Conservation (phyloP, 495 filamentous ascomycete species). For the Talaromyces proteolyticus region DNA sequence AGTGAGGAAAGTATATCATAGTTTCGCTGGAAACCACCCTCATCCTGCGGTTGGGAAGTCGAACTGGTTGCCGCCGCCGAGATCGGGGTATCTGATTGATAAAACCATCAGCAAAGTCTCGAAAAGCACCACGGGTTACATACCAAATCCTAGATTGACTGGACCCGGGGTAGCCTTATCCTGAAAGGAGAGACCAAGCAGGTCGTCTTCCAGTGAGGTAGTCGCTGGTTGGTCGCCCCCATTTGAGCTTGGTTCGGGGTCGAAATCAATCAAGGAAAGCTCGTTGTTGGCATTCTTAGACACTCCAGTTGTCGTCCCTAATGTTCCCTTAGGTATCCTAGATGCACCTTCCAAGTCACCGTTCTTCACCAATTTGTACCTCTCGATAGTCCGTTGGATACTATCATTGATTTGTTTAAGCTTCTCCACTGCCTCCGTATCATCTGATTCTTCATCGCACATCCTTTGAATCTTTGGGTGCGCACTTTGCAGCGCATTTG, state of each 20-base stretch:
- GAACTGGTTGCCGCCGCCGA: constrained; percentile 1
- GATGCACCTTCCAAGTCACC: constrained; percentile 87
- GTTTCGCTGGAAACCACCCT: constrained; percentile 46
- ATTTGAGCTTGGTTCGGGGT: constrained; percentile 49
- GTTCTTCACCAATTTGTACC: constrained; percentile 91
- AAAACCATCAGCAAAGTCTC: background rate
- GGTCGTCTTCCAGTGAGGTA: constrained; percentile 54
- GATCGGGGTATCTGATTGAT: constrained; percentile 6
- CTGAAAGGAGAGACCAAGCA: constrained; percentile 63
- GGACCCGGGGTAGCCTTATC: constrained; percentile 67
- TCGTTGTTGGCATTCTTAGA: constrained; percentile 75
- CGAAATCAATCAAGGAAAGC: constrained; percentile 89
- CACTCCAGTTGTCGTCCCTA: constrained; percentile 65
- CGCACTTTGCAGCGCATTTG: constrained; percentile 84
- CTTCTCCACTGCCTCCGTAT: constrained; percentile 92
- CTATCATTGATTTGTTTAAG: constrained; percentile 96
- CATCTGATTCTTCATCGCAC: constrained; percentile 98
- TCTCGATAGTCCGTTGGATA: constrained; percentile 92
- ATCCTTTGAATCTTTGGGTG: constrained; percentile 99
- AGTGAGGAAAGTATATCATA: constrained; percentile 58
- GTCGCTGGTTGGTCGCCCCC: constrained; percentile 27
- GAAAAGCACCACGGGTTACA: constrained; percentile 44
- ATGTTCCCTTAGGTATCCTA: constrained; percentile 75
- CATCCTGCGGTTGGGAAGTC: constrained; percentile 44
- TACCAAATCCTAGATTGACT: constrained; percentile 79